A percentile compares a stretch with the other conserved stretches of the same genome.
Evolutionary conservation across 352 stramenopile genomes (phyloP).

Genomic region (Pythium coloratum): DNA sequence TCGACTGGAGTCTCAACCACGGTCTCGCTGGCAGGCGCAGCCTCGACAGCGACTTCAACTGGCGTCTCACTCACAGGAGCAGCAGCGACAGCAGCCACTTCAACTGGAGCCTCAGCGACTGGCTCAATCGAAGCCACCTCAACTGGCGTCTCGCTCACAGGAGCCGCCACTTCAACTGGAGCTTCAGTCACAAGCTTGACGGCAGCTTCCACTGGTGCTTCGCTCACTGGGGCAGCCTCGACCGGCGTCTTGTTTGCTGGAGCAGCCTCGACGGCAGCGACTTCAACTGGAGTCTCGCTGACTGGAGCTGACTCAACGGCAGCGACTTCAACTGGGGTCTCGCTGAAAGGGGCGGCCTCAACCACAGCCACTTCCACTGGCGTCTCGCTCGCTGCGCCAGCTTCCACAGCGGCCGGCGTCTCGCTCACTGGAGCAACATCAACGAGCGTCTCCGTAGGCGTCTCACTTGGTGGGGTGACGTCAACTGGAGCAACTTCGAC

Average conservation of each 20-base stretch:
- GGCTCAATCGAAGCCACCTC: not conserved
- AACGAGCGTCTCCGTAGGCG: not conserved
- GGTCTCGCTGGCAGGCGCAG: no score
- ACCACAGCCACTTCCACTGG: constrained; percentile 2
- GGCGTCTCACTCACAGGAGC: no score
- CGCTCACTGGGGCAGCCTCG: no score
- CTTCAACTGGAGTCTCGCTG: not conserved
- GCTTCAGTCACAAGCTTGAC: not conserved
- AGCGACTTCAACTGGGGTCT: not conserved
- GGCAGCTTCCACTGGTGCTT: not conserved
- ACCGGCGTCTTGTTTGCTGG: no score
- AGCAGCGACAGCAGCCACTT: not conserved
- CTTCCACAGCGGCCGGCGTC: not conserved
- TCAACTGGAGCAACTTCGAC: constrained; percentile 4
- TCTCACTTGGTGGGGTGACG: not conserved
- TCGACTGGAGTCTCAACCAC: not conserved
- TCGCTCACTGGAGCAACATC: constrained; percentile 1
- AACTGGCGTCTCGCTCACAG: no score
- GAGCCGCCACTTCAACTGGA: not conserved
- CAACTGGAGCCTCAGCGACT: not conserved
- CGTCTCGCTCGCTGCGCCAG: not conserved
- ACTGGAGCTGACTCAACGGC: not conserved
- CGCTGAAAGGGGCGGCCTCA: not conserved
- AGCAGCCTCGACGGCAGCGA: not conserved
- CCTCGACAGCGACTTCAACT: no score